These are phyloP conservation scores for Chlorella sorokiniana DNA, from an alignment of 139 green algal species.

Conservation along the genomic window DNA sequence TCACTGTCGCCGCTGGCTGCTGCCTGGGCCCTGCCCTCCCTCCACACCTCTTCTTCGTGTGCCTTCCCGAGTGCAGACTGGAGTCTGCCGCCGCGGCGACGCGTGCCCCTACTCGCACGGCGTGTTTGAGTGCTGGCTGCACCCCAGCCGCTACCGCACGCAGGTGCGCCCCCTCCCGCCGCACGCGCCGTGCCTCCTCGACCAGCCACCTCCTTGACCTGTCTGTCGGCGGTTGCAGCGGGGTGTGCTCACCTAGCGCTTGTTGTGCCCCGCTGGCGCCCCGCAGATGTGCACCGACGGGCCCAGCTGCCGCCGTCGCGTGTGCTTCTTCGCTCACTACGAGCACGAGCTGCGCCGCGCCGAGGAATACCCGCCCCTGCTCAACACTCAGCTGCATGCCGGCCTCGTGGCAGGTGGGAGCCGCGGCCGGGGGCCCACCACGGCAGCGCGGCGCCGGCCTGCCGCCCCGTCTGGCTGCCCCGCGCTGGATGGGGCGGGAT, in stretches of 20 bases:
- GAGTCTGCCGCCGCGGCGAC: conserved; percentile 82
- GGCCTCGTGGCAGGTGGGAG: conserved; percentile 45
- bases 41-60: background rate
- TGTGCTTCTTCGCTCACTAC: conserved; percentile 98
- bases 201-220: too few species aligned
- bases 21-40: background rate
- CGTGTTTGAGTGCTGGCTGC: conserved; percentile 98
- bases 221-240: too few species aligned
- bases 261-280: background rate
- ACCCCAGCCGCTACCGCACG: conserved; percentile 90
- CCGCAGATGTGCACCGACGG: conserved; percentile 95
- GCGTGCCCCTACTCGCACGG: conserved; percentile 92
- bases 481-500: too few species aligned
- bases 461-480: too few species aligned
- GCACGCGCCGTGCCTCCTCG: too few species aligned
- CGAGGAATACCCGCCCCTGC: conserved; percentile 64
- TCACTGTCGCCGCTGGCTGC: background rate
- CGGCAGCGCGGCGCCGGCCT: too few species aligned
- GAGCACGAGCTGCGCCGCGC: conserved; percentile 79
- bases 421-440: background rate
- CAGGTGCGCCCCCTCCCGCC: too few species aligned
- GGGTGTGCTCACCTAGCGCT: too few species aligned
- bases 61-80: conserved; percentile 54
- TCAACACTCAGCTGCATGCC: conserved; percentile 60
- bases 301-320: conserved; percentile 77